Evolutionary conservation across 2,329 filamentous ascomycete species (phyloP).

Genomic region (Colletotrichum musae): DNA sequence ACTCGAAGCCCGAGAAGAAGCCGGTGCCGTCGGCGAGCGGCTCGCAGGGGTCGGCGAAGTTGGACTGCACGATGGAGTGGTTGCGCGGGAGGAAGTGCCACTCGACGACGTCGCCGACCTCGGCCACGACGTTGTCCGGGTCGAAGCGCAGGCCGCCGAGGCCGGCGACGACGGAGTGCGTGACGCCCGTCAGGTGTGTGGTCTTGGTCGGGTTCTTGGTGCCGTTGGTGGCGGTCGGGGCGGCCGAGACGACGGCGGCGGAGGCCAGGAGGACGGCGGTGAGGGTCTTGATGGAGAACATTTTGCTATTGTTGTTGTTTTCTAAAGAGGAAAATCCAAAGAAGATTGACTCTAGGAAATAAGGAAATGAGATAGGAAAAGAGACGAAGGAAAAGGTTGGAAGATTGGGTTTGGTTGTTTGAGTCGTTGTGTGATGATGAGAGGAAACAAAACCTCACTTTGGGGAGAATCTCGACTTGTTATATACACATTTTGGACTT

Average conservation of each 20-base stretch:
- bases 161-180: constrained; percentile 63
- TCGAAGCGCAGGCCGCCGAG: constrained; percentile 63
- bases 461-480: not conserved
- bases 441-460: not conserved
- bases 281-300: constrained; percentile 51
- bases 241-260: constrained; percentile 47
- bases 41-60: constrained; percentile 59
- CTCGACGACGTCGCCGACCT: constrained; percentile 65
- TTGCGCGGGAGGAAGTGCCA: constrained; percentile 68
- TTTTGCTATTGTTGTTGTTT: constrained; percentile 41
- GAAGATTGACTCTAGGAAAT: constrained; percentile 19
- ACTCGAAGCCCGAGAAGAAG: constrained; percentile 64
- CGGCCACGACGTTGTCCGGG: constrained; percentile 64
- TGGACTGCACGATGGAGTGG: constrained; percentile 63
- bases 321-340: not conserved
- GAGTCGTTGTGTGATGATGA: constrained; percentile 17
- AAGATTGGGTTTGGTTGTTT: not conserved
- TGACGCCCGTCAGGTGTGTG: constrained; percentile 55
- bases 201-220: constrained; percentile 51
- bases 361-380: constrained; percentile 32
- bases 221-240: constrained; percentile 50
- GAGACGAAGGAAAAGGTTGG: constrained; percentile 16
- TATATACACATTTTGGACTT: not conserved
- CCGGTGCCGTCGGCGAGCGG: constrained; percentile 54
- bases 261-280: constrained; percentile 47